Evolutionary conservation across 345 rosid species (phyloP).

Genomic region (Trapa incisa): DNA sequence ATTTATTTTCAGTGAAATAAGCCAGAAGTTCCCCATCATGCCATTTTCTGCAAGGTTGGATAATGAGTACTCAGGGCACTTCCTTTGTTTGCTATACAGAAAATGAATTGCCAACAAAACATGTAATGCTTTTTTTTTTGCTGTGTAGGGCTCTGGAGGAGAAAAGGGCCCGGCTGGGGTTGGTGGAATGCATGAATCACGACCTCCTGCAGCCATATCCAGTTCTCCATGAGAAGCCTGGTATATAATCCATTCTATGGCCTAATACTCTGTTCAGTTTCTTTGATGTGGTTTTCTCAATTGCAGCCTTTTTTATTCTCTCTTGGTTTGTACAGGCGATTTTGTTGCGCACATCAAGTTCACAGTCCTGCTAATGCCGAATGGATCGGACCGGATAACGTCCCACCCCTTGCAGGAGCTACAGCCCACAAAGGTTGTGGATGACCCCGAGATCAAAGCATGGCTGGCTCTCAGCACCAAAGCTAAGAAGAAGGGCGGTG

Average conservation of each 20-base stretch:
- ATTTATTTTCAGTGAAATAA: slow-evolving; percentile 91
- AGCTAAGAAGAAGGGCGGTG: slow-evolving; percentile 94
- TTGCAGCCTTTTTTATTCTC: neutral
- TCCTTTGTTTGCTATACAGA: too few species aligned
- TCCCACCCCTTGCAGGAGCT: slow-evolving; percentile 72
- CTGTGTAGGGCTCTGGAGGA: slow-evolving; percentile 76
- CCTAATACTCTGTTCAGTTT: neutral
- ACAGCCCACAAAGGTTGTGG: slow-evolving; percentile 57
- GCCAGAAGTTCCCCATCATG: slow-evolving; percentile 65
- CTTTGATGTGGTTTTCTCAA: neutral
- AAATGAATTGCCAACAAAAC: too few species aligned
- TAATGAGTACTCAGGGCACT: too few species aligned
- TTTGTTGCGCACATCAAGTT: slow-evolving; percentile 82
- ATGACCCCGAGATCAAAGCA: slow-evolving; percentile 87
- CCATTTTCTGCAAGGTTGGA: slow-evolving; percentile 82
- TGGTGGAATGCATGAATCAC: slow-evolving; percentile 93
- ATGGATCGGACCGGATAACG: slow-evolving; percentile 87
- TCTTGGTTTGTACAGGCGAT: slow-evolving; percentile 43
- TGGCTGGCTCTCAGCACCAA: slow-evolving; percentile 88
- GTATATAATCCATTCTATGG: slow-evolving; percentile 24
- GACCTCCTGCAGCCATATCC: slow-evolving; percentile 94
- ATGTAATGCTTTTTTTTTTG: neutral
- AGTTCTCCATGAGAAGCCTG: slow-evolving; percentile 91
- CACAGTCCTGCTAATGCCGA: slow-evolving; percentile 90
- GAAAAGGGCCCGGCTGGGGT: slow-evolving; percentile 87